These are phyloP conservation scores for Penicillium janthinellum DNA, from an alignment of 2,329 filamentous ascomycete species.

Conservation along the genomic window DNA sequence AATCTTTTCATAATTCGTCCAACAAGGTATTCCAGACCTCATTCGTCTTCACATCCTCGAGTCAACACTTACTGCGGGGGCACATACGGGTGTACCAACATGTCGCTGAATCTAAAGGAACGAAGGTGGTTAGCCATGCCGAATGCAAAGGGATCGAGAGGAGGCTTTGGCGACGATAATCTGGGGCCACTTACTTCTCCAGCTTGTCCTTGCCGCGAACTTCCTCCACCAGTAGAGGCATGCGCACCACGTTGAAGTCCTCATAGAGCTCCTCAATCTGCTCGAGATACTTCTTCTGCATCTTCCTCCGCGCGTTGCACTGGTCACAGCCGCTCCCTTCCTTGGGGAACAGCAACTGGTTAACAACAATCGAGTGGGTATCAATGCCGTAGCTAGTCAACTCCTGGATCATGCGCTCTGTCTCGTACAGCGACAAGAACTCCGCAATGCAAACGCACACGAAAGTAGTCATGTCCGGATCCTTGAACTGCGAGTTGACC, in stretches of 20 bases:
- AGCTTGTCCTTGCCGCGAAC: constrained; percentile 92
- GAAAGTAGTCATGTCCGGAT: constrained; percentile 92
- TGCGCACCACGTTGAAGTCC: constrained; percentile 98
- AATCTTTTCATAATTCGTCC: constrained; percentile 43
- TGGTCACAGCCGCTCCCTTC: constrained; percentile 85
- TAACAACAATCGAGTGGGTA: constrained; percentile 96
- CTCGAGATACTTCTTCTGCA: constrained; percentile 99
- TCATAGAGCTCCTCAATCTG: constrained; percentile 99
- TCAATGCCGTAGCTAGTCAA: constrained; percentile 90
- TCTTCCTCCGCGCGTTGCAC: constrained; percentile 90
- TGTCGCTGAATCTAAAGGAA: constrained; percentile 49
- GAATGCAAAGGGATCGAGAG: not conserved
- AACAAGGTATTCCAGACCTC: constrained; percentile 21
- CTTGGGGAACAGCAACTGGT: constrained; percentile 93
- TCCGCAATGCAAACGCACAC: constrained; percentile 98
- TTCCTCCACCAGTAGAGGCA: constrained; percentile 94
- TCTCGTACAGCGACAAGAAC: constrained; percentile 96
- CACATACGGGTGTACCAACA: constrained; percentile 53
- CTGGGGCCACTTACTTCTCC: constrained; percentile 63
- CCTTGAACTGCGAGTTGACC: constrained; percentile 98
- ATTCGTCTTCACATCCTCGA: constrained; percentile 10
- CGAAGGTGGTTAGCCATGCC: constrained; percentile 17
- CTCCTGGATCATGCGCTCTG: constrained; percentile 99
- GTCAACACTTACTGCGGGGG: constrained; percentile 42
- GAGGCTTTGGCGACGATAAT: not conserved